Conservation (phyloP, 805 yeast genomes). For the Lipomyces yamanashiensis region DNA sequence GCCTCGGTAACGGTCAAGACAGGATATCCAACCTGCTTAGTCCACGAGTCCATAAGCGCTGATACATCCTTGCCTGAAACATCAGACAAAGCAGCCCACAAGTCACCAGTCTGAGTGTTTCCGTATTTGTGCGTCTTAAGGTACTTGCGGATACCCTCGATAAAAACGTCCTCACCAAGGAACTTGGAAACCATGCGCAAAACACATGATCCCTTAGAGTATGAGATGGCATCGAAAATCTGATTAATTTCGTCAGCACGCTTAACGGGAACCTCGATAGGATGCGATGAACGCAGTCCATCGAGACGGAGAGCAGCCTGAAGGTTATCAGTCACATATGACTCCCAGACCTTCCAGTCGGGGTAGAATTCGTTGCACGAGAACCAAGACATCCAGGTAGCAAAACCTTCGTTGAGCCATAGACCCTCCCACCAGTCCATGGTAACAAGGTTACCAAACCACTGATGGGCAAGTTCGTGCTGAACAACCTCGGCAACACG, state of each 20-base stretch:
- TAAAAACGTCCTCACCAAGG: constrained; percentile 69
- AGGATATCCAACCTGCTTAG: constrained; percentile 74
- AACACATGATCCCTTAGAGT: constrained; percentile 78
- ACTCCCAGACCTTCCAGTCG: constrained; percentile 86
- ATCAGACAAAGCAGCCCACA: constrained; percentile 70
- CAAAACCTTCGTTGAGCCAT: constrained; percentile 88
- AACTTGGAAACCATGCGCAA: constrained; percentile 75
- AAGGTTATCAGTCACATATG: constrained; percentile 72
- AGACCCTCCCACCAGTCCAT: constrained; percentile 94
- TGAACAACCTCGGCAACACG: constrained; percentile 74
- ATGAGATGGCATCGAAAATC: constrained; percentile 82
- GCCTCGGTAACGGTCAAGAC: constrained; percentile 57
- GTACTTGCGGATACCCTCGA: constrained; percentile 74
- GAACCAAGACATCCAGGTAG: constrained; percentile 90
- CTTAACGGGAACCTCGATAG: constrained; percentile 81
- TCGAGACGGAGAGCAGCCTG: constrained; percentile 74
- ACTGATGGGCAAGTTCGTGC: constrained; percentile 89
- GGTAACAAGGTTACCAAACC: constrained; percentile 89
- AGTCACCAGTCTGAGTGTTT: constrained; percentile 74
- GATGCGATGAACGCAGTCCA: constrained; percentile 79
- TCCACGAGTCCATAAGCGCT: constrained; percentile 71
- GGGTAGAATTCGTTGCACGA: constrained; percentile 77
- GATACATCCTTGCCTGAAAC: constrained; percentile 66
- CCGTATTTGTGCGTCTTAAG: constrained; percentile 64
- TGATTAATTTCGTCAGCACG: constrained; percentile 81